Evolutionary conservation across 495 filamentous ascomycete genomes (phyloP), one percentile per base, ranked within the genome.

Genomic region (Cenococcum geophilum): DNA sequence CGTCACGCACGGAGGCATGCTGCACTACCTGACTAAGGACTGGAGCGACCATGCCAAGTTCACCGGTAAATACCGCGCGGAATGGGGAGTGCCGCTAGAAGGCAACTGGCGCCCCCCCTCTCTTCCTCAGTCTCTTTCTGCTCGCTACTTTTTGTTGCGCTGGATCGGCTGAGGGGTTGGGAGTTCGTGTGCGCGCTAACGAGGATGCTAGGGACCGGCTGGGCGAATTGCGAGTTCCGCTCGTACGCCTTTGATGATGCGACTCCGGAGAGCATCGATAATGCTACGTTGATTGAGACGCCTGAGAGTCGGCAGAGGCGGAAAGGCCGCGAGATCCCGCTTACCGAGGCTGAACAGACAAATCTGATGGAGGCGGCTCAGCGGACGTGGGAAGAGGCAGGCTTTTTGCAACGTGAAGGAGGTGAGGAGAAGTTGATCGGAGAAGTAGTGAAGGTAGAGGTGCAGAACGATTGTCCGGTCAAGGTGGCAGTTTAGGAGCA

Each of bases 11-110:
- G 87, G 87, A 8, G 84, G 83, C 8, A 83, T 86, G 56, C 64
- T 89, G 50, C 87, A 85, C 70, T 95, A 88, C 64, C 77, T 97
- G 55, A 95, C 90, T 4, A 81, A 91, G 62, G 91, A 96, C 63
- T 96, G 86, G 84, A 78, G 82, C 48, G 87, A 84, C 16, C 75
- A 80, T 64, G 78, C 78, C 47, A 68, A 76, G 32, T 79, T 79
- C 57, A 71, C 74, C 58, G 86, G 83, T 81, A 74, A 23, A 23
- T 23, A 32, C 14, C 23, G 49, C 21, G 14, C 49, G 18, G 23
- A 23, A 4, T 27, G 49, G 49, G 49, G 48, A 51, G 18, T 14
- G 21, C 36, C 4, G 1, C 2, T 5, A 12, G 18, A 49, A 27
- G 37, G 6, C n/a, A n/a, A n/a, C n/a, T n/a, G n/a, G n/a, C n/a